Conservation (phyloP, 2,329 filamentous ascomycete genomes). For the Colletotrichum brevisporum region DNA sequence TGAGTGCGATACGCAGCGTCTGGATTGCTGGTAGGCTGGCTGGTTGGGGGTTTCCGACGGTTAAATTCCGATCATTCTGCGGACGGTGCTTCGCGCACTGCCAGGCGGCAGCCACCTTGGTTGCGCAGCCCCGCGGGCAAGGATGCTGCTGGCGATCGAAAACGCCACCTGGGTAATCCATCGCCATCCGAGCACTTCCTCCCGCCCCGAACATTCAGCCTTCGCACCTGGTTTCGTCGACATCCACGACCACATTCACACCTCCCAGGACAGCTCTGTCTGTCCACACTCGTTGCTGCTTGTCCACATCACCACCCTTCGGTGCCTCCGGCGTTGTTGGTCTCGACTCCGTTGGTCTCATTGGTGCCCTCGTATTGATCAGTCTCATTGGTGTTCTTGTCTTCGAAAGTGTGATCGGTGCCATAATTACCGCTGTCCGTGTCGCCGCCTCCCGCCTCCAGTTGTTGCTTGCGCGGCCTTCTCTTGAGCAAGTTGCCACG, state of each 20-base stretch:
- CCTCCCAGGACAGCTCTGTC: too few relatives aligned
- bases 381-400: neutral
- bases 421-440: neutral
- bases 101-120: too few relatives aligned
- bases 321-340: too few relatives aligned
- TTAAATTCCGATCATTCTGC: conserved; percentile 96
- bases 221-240: too few relatives aligned
- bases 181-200: neutral
- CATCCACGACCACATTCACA: too few relatives aligned
- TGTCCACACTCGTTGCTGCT: neutral
- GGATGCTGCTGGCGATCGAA: too few relatives aligned
- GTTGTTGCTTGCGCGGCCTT: neutral
- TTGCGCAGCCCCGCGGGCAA: too few relatives aligned
- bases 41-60: conserved; percentile 65
- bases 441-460: neutral
- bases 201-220: neutral
- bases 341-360: neutral
- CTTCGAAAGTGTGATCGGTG: neutral
- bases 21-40: conserved; percentile 52
- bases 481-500: conserved; percentile 20
- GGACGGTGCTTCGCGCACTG: conserved; percentile 81
- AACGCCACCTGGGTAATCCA: too few relatives aligned
- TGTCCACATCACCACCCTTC: neutral
- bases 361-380: neutral
- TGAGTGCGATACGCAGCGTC: conserved; percentile 97